phyloP scores from a whole-genome alignment of 2,329 filamentous ascomycete species.

The Ophiocordyceps camponoti-rufipedis region DNA sequence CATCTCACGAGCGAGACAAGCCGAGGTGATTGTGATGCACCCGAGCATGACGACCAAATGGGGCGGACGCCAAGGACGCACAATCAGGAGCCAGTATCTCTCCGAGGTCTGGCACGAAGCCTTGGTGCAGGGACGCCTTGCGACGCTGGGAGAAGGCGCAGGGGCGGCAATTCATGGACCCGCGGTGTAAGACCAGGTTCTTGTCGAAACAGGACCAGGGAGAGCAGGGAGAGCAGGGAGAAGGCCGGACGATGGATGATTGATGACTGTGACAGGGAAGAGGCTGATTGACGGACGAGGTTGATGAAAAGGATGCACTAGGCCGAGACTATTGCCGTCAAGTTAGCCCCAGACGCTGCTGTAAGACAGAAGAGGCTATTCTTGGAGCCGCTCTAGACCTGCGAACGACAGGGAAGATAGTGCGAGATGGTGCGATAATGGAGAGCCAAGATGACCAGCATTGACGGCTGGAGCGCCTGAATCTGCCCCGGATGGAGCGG shows the following conservation, averaged over 20 bases:
- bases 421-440: no score
- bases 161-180: not conserved
- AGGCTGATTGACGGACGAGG: not conserved
- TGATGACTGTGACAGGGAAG: not conserved
- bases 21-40: slow-evolving; percentile 27
- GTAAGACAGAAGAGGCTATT: no score
- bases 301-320: no score
- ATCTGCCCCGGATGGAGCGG: no score
- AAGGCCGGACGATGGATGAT: not conserved
- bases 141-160: not conserved
- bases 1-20: slow-evolving; percentile 23
- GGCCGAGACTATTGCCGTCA: no score
- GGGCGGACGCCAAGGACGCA: slow-evolving; percentile 1
- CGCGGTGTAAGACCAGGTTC: not conserved
- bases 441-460: not conserved
- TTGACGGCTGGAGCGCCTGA: no score
- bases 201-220: not conserved
- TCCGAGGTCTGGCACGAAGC: slow-evolving; percentile 16
- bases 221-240: not conserved
- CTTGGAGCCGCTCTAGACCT: no score
- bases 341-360: no score
- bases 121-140: not conserved
- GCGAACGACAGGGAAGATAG: no score
- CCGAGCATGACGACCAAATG: slow-evolving; percentile 12
- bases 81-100: slow-evolving; percentile 7